Base-by-base conservation (phyloP, 164 flowering plant species). In the Tinospora cordifolia region DNA sequence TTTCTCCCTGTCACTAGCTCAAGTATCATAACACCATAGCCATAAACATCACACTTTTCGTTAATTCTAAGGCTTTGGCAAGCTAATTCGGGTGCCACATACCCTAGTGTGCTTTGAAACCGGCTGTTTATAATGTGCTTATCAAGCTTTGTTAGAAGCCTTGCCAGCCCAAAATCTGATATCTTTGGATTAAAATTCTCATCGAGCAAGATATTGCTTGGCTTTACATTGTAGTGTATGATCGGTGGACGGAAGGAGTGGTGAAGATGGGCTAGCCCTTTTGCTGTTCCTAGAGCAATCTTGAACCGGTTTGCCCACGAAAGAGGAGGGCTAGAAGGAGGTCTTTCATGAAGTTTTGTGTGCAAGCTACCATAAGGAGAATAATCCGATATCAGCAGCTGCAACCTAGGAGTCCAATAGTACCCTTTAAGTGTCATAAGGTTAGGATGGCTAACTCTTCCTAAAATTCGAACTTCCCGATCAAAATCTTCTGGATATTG, bases 81-180 rank as follows among this genome's bases (percentile, higher is more conserved):
- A 10, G 93, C 90, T 39, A 94, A 63, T 70, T 94, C 99, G 1
- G 99, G 99, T 6, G 99, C 99, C 60, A 87, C 86, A 66, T 92
- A 94, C 19, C 99, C 99, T 22, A 87, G 63, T 49, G 93, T 85
- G 59, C 90, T 85, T 74, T 89, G 93, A 72, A 88, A 88, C 60
- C 96, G 82, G 81, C 79, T 87, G 68, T 78, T 86, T 27, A 80
- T 74, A 10, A 83, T 82, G 51, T 89, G 91, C 77, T 76, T 84
- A 71, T 91, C 94, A 0, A 87, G 88, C 77, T 84, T 89, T 0
- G 83, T 82, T 19, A 94, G 78, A 34, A 94, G 88, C 83, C 92
- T 86, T 62, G 91, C 88, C 21, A 88, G 80, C 13, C 97, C 99
- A 54, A 80, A 92, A 68, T 95, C 99, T 0, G 99, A 86, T 2